Evolutionary conservation across 176 grass and related monocot species (phyloP), one percentile per base, ranked within the genome.

Genomic region (Oryza meyeriana): DNA sequence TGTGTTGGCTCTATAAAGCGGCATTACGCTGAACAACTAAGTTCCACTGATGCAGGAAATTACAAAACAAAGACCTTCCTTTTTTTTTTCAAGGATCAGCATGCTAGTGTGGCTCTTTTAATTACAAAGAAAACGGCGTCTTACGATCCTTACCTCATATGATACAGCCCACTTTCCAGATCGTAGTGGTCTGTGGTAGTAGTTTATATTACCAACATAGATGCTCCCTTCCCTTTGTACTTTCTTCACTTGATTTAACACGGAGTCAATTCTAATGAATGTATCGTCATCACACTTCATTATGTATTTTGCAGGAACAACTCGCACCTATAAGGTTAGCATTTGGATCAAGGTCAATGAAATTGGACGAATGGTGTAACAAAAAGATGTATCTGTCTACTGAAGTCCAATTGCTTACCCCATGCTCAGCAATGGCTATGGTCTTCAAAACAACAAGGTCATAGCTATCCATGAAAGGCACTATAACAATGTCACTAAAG

Each of bases 241-340:
- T 81, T 94, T 97, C 45, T 80, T 91, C 35, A 94, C 69, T 88
- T 90, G 91, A 70, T 89, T 81, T 48, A 94, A n/a, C 32, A 97
- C 89, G 4, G 89, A 81, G 25, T 94, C 81, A 47, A 97, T 76
- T 83, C 91, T 91, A 64, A 97, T 79, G 11, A 94, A 97, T 30
- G 91, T 97, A 66, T 97, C 91, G 62, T 97, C 94, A 33, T 94
- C 94, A 17, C 89, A 97, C 47, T 94, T 97, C 94, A 97, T 97
- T 78, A 97, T 85, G 72, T 97, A 76, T 36, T 94, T 97, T 14
- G 91, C 94, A 73, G 84, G 88, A 66, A 94, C 72, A 61, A 87
- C 79, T 64, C 66, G 84, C 75, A 90, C 89, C 94, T 94, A 41
- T 10, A 72, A 75, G 14, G 77, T 38, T 26, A 74, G 41, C 63